Conservation (phyloP, 2,329 filamentous ascomycete species). For the Parafenestella ontariensis region DNA sequence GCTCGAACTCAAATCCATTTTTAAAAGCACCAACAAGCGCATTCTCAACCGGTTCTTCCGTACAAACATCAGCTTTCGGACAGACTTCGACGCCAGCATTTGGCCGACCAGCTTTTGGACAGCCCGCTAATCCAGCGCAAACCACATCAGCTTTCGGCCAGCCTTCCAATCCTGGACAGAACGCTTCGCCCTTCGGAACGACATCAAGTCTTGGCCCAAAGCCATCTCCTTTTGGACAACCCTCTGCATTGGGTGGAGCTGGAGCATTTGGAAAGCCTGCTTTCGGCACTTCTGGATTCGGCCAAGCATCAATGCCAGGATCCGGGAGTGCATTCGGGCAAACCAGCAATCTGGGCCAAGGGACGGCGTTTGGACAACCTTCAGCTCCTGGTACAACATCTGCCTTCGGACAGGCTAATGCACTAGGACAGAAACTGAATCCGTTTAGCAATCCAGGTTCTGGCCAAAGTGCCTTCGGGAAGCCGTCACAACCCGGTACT, state of each 20-base stretch:
- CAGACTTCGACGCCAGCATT: slow-evolving; percentile 38
- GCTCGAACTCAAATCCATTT: slow-evolving; percentile 32
- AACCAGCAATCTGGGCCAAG: slow-evolving; percentile 17
- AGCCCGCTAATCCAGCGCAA: slow-evolving; percentile 38
- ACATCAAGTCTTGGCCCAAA: slow-evolving; percentile 37
- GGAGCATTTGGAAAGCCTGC: slow-evolving; percentile 52
- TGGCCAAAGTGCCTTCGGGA: slow-evolving; percentile 51
- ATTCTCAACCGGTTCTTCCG: background rate
- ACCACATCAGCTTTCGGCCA: slow-evolving; percentile 33
- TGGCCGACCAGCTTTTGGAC: slow-evolving; percentile 46
- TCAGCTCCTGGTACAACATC: slow-evolving; percentile 37
- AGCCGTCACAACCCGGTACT: slow-evolving; percentile 50
- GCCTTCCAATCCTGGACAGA: slow-evolving; percentile 21
- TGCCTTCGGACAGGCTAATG: slow-evolving; percentile 43
- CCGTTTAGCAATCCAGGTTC: slow-evolving; percentile 54
- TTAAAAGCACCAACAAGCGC: slow-evolving; percentile 19
- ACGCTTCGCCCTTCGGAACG: slow-evolving; percentile 49
- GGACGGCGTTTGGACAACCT: slow-evolving; percentile 45
- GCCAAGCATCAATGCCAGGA: slow-evolving; percentile 47
- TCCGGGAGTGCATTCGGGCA: slow-evolving; percentile 31
- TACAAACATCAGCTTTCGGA: slow-evolving; percentile 45
- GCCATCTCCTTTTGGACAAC: slow-evolving; percentile 41
- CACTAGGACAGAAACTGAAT: slow-evolving; percentile 32
- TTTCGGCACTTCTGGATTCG: slow-evolving; percentile 44
- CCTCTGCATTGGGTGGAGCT: slow-evolving; percentile 34